Base-by-base conservation (phyloP, 2,329 filamentous ascomycete species). In the Colletotrichum sp. region DNA sequence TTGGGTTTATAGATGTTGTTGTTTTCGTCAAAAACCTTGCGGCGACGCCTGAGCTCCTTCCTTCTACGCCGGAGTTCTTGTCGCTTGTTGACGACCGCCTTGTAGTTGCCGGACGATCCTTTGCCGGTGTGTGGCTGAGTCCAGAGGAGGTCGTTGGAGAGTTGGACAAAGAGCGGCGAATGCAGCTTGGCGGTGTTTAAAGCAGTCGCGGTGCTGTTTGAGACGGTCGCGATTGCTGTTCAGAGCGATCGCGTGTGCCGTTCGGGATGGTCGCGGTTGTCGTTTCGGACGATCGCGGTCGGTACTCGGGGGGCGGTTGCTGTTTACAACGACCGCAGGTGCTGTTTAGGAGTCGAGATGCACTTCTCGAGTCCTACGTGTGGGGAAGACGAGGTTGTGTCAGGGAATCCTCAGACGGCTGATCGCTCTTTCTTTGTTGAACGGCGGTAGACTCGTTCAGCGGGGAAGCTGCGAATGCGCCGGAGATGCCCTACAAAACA, bases 91-190 rank as follows among this genome's bases (percentile, higher is more conserved):
- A 79, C 77, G 63, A 83, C 78, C 58, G 78, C 78, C 57, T 71
- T 76, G 27, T 77, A 76, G 55, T 77, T 74, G 9, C 65, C 65
- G 18, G 78, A 69, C n/a, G 51, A 21, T 38, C 77, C 54, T 43
- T 78, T 75, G 29, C 62, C 63, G 18, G 72, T 69, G 66, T 76
- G 67, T 27, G 66, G 66, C 78, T 68, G 77, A 76, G 82, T 78
- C 81, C 82, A 85, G 65, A 88, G 82, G 51, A 82, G 81, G 66
- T 83, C 79, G 76, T 86, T 85, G 64, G 86, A 86, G 79, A 90
- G 86, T 81, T 90, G 89, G 82, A 92, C 86, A 83, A 93, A 92
- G 79, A 93, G 89, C 85, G 91, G 91, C 77, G 92, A 94, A 92
- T 93, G 91, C 91, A 92, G 87, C 82, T 91, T 93, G 89, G 82